Evolutionary conservation across 805 yeast genomes (phyloP), one percentile per base, ranked within the genome.

Genomic region (Yarrowia deformans): DNA sequence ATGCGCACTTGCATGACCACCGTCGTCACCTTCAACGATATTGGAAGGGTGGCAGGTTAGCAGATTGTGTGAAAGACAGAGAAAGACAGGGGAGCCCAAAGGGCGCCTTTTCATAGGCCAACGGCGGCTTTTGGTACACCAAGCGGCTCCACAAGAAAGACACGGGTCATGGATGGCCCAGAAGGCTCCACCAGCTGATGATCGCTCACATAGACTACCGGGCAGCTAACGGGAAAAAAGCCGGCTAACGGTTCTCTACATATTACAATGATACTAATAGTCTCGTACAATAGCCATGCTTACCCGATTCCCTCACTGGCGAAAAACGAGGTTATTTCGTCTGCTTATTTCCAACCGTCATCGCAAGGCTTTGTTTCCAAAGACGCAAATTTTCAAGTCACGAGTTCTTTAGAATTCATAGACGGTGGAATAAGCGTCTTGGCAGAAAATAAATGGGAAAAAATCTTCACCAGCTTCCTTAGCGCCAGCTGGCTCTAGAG

Each of bases 11-110:
- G 63, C 63, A 56, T 56, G 48, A 56, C 48, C 63, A 23, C 46
- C 63, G 63, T 56, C 48, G 39, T 56, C 63, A 56, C n/a, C 48
- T 40, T 40, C 48, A 40, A 40, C 63, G 48, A 56, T 56, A 56
- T 29, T 40, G 46, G 37, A 56, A 23, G 35, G 45, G 48, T 40
- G 46, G 48, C 63, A 56, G 48, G 63, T 19, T 8, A n/a, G 29
- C 29, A 23, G 29, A 23, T 23, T 23, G 29, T 2, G 29, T 23
- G 29, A 23, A 23, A 23, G 29, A 23, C 29, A 18, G 34, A 35
- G 35, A 56, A 42, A 40, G 48, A 56, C 39, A 42, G 48, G 48
- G 48, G 48, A 42, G 29, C 16, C 14, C 6, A 56, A 42, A 56
- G 61, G 46, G 9, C 40, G 46, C 7, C 35, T 23, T 54, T n/a